Base-by-base conservation (phyloP, 177 flowering plant genomes). In the Vitis hybrid region DNA sequence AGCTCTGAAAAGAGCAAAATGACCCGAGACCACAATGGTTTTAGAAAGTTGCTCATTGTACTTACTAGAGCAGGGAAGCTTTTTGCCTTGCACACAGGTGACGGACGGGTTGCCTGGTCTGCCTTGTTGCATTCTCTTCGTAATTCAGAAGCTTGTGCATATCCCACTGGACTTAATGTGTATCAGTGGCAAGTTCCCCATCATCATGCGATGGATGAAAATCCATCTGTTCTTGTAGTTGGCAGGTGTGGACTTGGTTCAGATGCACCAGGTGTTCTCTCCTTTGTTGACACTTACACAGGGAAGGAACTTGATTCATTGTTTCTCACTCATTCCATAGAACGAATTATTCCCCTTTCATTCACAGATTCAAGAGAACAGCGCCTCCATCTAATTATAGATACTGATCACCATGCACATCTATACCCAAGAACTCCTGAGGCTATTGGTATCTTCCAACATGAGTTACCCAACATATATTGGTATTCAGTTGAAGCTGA, bases 21-120 rank as follows among this genome's bases (percentile, higher is more conserved):
- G 96, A 95, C 97, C 13, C 83, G 99, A 62, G 99, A 96, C 70
- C 97, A 87, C 77, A 95, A 95, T 84, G 97, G 99, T 24, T 96
- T 93, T 67, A 69, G 98, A 68, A 96, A 92, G 82, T 82, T 96
- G 65, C 88, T 96, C 49, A 83, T 93, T 73, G 98, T 90, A 17
- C 91, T 96, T 46, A 96, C 99, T 17, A 85, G 75, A 81, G 87
- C 97, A 10, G 95, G 98, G 58, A 93, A 96, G 72, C 79, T 96
- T 52, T 86, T 67, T 80, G 98, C 98, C 40, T 78, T 96, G 81
- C 99, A 93, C 80, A 87, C 95, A 4, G 98, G 98, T 73, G 95
- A 93, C 87, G 99, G 99, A 66, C 86, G 87, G 14, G 85, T 93
- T 70, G 90, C 92, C 61, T 96, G 99, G 99, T 96, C 99, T 59